Evolutionary conservation across 2,329 filamentous ascomycete genomes (phyloP).

Genomic region (Fusarium decemcellulare): DNA sequence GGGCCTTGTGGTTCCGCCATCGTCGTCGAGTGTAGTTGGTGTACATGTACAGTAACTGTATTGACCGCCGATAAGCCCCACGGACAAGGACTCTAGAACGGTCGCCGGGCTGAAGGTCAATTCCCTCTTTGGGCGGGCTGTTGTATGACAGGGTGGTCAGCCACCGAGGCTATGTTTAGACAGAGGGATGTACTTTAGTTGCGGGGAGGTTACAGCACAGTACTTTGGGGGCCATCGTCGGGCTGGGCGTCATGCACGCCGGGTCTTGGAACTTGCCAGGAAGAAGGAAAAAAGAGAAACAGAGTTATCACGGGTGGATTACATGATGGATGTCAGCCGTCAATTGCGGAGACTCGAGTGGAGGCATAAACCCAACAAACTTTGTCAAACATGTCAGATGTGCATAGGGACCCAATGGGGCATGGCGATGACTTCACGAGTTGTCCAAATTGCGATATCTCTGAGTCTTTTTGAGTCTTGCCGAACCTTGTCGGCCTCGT

Average conservation of each 20-base stretch:
- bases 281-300: too few relatives aligned
- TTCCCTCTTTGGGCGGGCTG: slow-evolving; percentile 22
- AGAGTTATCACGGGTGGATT: too few relatives aligned
- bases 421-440: slow-evolving; percentile 28
- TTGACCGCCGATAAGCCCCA: slow-evolving; percentile 9
- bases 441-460: neutral
- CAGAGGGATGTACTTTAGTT: neutral
- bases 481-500: neutral
- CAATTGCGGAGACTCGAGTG: neutral
- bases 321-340: neutral
- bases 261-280: neutral
- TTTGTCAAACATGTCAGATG: slow-evolving; percentile 26
- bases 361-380: slow-evolving; percentile 14
- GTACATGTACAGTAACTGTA: too few relatives aligned
- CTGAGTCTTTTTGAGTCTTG: neutral
- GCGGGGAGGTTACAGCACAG: neutral
- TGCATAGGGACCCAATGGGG: slow-evolving; percentile 22
- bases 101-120: neutral
- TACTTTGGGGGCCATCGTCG: too few relatives aligned
- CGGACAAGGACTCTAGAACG: slow-evolving; percentile 8
- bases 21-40: too few relatives aligned
- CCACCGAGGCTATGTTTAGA: slow-evolving; percentile 1
- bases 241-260: slow-evolving; percentile 21
- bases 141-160: slow-evolving; percentile 12
- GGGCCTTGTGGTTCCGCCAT: too few relatives aligned